Conservation (phyloP, 306 rosid genomes). For the Prosopis cineraria region DNA sequence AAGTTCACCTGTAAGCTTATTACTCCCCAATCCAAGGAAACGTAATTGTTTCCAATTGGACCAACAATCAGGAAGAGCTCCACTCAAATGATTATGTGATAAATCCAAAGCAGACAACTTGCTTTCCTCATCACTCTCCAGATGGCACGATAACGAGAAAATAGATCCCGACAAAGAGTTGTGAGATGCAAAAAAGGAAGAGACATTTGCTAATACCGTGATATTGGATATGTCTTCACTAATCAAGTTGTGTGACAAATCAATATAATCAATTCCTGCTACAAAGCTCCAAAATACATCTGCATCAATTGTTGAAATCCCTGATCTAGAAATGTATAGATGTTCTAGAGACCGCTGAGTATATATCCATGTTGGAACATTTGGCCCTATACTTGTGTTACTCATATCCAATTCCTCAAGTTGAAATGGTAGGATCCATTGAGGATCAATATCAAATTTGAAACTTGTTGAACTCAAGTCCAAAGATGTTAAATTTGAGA, state of each 20-base stretch:
- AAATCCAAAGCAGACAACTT: not conserved
- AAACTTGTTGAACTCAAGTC: not conserved
- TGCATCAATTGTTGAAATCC: not conserved
- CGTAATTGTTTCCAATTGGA: not conserved
- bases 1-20: constrained; percentile 14
- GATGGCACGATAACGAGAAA: not conserved
- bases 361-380: constrained; percentile 24
- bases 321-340: not conserved
- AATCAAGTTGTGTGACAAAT: not conserved
- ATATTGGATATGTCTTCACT: constrained; percentile 1
- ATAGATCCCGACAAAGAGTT: not conserved
- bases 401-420: fast-evolving
- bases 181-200: not conserved
- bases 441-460: not conserved
- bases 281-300: not conserved
- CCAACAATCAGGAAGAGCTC: constrained; percentile 34
- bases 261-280: not conserved
- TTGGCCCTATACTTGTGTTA: not conserved
- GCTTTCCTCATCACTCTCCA: not conserved
- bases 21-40: not conserved
- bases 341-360: not conserved
- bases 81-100: constrained; percentile 21
- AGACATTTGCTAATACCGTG: not conserved
- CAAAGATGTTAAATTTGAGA: not conserved
- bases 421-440: constrained; percentile 16